Conservation (phyloP, 192 early-diverging fungal species). For the Gaertneriomyces sp. region DNA sequence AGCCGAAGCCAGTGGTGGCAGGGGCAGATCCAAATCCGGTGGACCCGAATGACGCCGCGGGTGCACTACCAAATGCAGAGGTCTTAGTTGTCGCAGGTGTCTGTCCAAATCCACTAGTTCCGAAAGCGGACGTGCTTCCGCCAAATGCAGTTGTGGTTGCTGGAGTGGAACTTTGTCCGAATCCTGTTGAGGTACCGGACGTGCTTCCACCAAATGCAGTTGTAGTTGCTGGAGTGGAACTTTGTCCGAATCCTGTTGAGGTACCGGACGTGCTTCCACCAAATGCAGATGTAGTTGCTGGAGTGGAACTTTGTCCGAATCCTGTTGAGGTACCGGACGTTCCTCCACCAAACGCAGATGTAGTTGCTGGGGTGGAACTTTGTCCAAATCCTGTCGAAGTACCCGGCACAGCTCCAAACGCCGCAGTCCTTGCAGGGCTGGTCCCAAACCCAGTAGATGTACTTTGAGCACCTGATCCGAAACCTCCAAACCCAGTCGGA, state of each 20-base stretch:
- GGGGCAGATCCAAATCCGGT: neutral
- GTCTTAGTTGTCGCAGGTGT: neutral
- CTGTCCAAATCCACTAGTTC: neutral
- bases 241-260: constrained; percentile 12
- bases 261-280: neutral
- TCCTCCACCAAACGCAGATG: neutral
- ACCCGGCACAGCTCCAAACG: neutral
- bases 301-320: constrained; percentile 7
- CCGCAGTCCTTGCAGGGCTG: no score
- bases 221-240: neutral
- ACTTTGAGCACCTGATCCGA: no score
- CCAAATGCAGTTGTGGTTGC: neutral
- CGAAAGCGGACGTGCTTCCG: constrained; percentile 2
- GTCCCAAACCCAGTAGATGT: no score
- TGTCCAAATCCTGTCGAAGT: constrained; percentile 15
- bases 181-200: constrained; percentile 2
- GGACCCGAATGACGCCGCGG: neutral
- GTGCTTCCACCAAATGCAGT: neutral
- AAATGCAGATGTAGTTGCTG: neutral
- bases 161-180: constrained; percentile 9
- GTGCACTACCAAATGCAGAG: constrained; percentile 4
- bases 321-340: neutral
- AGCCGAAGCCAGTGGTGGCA: neutral
- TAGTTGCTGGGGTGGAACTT: neutral
- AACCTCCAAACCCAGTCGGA: no score